phyloP scores from a whole-genome alignment of 495 filamentous ascomycete species.

The Xanthoparmelia taractica region DNA sequence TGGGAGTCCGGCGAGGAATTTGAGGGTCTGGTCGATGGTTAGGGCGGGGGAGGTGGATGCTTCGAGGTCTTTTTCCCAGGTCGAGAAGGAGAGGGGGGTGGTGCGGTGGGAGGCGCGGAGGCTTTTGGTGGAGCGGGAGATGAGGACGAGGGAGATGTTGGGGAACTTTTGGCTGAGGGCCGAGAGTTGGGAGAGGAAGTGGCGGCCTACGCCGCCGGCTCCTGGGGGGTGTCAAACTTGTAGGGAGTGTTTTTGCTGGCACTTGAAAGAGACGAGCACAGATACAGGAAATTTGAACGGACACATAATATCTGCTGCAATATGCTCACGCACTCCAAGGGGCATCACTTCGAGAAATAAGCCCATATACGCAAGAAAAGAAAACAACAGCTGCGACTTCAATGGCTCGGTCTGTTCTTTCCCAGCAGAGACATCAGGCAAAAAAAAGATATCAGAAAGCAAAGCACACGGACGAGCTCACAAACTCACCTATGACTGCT shows the following conservation, averaged over 20 bases:
- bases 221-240: conserved; percentile 43
- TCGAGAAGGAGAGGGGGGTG: conserved; percentile 30
- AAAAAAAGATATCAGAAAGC: neutral
- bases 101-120: conserved; percentile 54
- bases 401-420: neutral
- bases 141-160: conserved; percentile 63
- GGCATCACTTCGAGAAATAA: neutral
- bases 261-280: neutral
- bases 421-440: neutral
- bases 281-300: neutral
- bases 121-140: conserved; percentile 71
- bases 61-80: conserved; percentile 36
- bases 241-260: neutral
- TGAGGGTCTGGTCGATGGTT: conserved; percentile 56
- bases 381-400: neutral
- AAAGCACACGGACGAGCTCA: neutral
- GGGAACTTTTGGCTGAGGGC: conserved; percentile 49
- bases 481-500: conserved; percentile 35
- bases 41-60: conserved; percentile 50
- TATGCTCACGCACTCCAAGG: too few relatives aligned
- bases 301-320: too few relatives aligned
- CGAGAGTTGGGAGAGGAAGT: conserved; percentile 76
- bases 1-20: conserved; percentile 62
- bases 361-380: neutral
- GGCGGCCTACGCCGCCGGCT: conserved; percentile 84